Evolutionary conservation across 331 rosid genomes (phyloP).

Genomic region (Quercus phellos): DNA sequence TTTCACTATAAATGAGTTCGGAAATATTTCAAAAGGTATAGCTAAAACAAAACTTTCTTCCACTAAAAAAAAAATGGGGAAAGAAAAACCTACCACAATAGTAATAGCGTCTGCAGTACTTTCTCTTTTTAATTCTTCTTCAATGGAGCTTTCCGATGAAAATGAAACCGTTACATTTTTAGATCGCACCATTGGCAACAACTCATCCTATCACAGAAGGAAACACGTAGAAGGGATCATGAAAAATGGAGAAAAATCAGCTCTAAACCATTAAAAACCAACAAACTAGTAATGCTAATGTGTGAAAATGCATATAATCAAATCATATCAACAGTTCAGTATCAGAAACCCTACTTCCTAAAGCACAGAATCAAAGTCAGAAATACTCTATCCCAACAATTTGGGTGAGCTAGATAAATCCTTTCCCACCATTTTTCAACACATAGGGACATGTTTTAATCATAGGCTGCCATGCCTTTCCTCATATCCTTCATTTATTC

Average conservation of each 20-base stretch:
- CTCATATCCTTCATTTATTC: background rate
- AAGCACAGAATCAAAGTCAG: background rate
- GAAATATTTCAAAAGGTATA: background rate
- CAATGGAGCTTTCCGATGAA: conserved; percentile 96
- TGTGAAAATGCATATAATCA: conserved; percentile 9
- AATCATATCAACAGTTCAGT: background rate
- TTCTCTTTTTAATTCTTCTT: conserved; percentile 95
- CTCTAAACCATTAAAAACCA: background rate
- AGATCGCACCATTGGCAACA: conserved; percentile 70
- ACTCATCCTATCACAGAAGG: conserved; percentile 58
- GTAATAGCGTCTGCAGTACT: conserved; percentile 95
- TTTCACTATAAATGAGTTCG: background rate
- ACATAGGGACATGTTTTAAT: background rate
- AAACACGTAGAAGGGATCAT: conserved; percentile 4
- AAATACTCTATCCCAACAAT: background rate
- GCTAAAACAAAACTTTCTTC: background rate
- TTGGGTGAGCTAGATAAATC: background rate
- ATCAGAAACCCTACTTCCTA: background rate
- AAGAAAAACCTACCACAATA: conserved; percentile 55
- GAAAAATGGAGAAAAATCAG: conserved; percentile 8
- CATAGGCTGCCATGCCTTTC: background rate
- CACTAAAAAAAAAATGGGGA: conserved; percentile 2
- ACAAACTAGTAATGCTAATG: background rate
- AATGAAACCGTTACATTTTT: conserved; percentile 83
- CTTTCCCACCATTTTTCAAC: background rate